These are phyloP conservation scores for Isoetes taiwanensis DNA, from an alignment of 75 land plant genomes.

Conservation along the genomic window DNA sequence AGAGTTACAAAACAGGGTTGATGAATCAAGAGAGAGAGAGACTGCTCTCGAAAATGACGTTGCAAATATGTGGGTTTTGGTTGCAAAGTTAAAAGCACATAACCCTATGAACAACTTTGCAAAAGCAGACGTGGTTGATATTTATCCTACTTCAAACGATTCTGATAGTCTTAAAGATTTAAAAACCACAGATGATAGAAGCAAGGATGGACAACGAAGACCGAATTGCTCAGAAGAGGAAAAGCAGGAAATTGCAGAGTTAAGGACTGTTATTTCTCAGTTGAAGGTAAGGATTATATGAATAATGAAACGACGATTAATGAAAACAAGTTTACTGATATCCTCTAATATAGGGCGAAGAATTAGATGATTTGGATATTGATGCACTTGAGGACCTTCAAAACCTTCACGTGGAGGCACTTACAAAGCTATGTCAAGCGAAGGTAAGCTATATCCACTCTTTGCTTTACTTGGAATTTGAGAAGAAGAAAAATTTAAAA, in stretches of 20 bases:
- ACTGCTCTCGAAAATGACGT: conserved; percentile 58
- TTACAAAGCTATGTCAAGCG: conserved; percentile 1
- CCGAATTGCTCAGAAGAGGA: background rate
- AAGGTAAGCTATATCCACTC: background rate
- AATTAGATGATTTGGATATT: background rate
- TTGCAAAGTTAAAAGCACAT: conserved; percentile 35
- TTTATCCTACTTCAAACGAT: background rate
- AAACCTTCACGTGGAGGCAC: conserved; percentile 1
- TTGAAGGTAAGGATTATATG: background rate
- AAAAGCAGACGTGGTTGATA: background rate
- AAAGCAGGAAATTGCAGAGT: background rate
- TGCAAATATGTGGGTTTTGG: conserved; percentile 67
- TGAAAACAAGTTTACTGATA: too few species aligned
- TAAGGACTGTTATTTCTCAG: background rate
- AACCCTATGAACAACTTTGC: too few species aligned
- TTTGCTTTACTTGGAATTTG: background rate
- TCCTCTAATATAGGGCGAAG: background rate
- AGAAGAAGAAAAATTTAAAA: background rate
- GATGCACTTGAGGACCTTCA: background rate
- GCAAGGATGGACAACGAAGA: background rate
- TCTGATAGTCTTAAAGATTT: too few species aligned
- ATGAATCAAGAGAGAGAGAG: conserved; percentile 44
- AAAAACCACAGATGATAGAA: too few species aligned
- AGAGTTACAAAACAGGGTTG: conserved; percentile 31
- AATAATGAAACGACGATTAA: background rate